phyloP scores from a whole-genome alignment of 2,329 filamentous ascomycete genomes.

The Apiospora aurea region DNA sequence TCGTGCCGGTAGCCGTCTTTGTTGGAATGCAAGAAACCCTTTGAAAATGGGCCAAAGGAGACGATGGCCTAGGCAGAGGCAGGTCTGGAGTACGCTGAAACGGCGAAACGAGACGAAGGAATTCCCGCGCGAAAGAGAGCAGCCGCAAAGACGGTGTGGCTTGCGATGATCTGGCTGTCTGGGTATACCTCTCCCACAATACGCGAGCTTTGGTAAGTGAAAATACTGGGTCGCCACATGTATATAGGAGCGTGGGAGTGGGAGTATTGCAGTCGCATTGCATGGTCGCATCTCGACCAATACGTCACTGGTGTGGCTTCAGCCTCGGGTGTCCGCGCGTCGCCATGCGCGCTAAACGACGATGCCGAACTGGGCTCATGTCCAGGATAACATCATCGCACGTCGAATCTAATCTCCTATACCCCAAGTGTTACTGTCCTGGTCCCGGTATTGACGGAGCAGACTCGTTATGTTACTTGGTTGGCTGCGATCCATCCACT shows the following conservation, averaged over 20 bases:
- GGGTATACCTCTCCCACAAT: background rate
- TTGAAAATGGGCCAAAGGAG: background rate
- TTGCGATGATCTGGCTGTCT: background rate
- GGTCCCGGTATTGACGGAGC: background rate
- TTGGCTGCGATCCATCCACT: background rate
- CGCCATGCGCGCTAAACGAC: background rate
- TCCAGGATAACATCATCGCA: background rate
- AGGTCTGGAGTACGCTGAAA: background rate
- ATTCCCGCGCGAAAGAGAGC: background rate
- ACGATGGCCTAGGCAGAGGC: background rate
- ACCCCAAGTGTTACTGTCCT: background rate
- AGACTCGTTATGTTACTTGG: background rate
- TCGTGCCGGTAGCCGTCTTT: slow-evolving; percentile 12
- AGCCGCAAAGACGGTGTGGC: background rate
- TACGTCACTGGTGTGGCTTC: slow-evolving; percentile 20
- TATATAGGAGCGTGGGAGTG: background rate
- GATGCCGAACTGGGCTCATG: background rate
- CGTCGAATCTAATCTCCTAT: slow-evolving; percentile 16
- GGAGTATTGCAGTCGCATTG: slow-evolving; percentile 8
- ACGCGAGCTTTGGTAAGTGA: background rate
- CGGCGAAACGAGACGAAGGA: background rate
- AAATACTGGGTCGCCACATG: background rate
- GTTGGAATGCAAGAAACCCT: background rate
- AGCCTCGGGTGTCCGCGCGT: slow-evolving; percentile 14
- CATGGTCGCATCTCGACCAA: slow-evolving; percentile 13